These are phyloP conservation scores for Pyrrhoderma lamaoense DNA, from an alignment of 1,284 basidiomycete species.

Conservation along the genomic window DNA sequence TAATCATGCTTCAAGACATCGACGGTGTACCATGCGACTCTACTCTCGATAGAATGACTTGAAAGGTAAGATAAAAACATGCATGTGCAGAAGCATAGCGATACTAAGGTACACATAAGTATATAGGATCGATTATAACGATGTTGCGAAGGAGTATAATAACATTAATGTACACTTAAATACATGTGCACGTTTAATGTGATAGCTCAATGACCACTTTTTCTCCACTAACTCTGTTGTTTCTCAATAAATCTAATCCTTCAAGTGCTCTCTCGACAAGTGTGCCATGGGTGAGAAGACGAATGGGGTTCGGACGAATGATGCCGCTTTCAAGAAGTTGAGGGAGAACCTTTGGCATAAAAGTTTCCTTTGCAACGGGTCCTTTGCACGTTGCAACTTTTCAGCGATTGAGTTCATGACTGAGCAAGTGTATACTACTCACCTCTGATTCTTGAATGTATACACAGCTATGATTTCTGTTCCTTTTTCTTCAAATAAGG, in stretches of 20 bases:
- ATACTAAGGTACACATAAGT: too few relatives aligned
- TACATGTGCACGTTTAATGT: not conserved
- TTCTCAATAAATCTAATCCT: constrained; percentile 37
- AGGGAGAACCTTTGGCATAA: constrained; percentile 41
- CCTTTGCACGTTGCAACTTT: constrained; percentile 25
- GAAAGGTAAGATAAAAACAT: too few relatives aligned
- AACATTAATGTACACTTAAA: too few relatives aligned
- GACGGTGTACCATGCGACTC: too few relatives aligned
- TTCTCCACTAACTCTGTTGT: constrained; percentile 41
- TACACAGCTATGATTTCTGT: constrained; percentile 33
- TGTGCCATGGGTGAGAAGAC: constrained; percentile 36
- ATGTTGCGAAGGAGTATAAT: too few relatives aligned
- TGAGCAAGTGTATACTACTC: constrained; percentile 17
- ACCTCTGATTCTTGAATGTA: constrained; percentile 39
- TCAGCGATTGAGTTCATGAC: not conserved
- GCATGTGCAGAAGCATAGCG: too few relatives aligned
- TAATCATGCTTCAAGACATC: too few relatives aligned
- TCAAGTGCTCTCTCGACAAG: constrained; percentile 33
- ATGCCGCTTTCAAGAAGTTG: constrained; percentile 31
- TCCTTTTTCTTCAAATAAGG: constrained; percentile 27
- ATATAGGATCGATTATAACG: too few relatives aligned
- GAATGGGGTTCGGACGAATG: constrained; percentile 33
- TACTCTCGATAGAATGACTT: too few relatives aligned
- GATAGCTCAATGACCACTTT: constrained; percentile 39
- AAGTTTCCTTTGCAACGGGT: constrained; percentile 34